Evolutionary conservation across 306 rosid genomes (phyloP).

Genomic region (Oxytropis ochrocephala): DNA sequence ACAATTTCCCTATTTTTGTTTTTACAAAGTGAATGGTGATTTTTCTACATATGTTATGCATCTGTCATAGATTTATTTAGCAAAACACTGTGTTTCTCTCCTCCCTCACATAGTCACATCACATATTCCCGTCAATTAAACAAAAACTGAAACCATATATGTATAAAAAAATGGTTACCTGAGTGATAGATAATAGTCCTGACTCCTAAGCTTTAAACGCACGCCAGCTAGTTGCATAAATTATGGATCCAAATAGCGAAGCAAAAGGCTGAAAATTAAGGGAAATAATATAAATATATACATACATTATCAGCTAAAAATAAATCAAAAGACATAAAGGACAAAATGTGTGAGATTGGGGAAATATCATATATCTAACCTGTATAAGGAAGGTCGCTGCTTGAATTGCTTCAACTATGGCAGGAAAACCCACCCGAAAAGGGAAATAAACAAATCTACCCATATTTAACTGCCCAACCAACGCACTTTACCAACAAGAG

Average conservation of each 20-base stretch:
- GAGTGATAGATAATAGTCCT: slow-evolving; percentile 11
- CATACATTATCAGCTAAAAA: neutral
- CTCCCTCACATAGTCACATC: too few species aligned
- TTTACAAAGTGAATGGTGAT: neutral
- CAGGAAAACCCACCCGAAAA: neutral
- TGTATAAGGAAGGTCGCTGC: slow-evolving; percentile 12
- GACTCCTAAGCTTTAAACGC: neutral
- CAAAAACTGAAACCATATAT: neutral
- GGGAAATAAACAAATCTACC: neutral
- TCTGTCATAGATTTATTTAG: neutral
- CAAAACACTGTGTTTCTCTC: neutral
- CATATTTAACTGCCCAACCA: neutral
- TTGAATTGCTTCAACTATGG: slow-evolving; percentile 19
- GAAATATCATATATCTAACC: slow-evolving; percentile 8
- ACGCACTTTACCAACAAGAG: neutral
- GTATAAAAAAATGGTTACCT: slow-evolving; percentile 27
- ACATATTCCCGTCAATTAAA: neutral
- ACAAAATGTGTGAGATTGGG: neutral
- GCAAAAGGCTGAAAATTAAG: too few species aligned
- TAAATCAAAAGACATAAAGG: slow-evolving; percentile 1
- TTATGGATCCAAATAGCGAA: slow-evolving; percentile 3
- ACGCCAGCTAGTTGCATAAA: neutral
- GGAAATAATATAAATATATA: neutral
- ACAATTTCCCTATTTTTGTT: neutral
- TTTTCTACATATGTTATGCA: neutral